Base-by-base conservation (phyloP, 306 rosid species). In the Pterocarpus macrocarpus region DNA sequence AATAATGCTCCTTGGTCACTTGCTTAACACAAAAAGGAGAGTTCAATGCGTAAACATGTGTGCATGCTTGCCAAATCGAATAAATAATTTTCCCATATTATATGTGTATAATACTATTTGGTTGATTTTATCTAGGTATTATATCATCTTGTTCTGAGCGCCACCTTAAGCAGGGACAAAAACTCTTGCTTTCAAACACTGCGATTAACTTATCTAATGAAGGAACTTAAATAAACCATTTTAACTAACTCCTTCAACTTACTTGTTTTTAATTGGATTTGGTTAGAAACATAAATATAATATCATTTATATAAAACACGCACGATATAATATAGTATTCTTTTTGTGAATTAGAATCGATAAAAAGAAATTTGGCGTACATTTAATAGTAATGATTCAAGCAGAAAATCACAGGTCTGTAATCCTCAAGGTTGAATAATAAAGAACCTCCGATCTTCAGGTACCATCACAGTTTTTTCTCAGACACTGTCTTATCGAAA, bases 51-150 rank as follows among this genome's bases (percentile, higher is more conserved):
- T 34, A 4, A 33, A 41, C 49, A 38, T 45, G 71, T 76, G 71
- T 76, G 80, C 71, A 49, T 33, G 68, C 41, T 44, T 63, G 12
- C 80, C 80, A 15, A 9, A 8, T 41, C 4, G 30, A 75, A 12
- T 3, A 17, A 8, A 30, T 32, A 0, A 61, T 61, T 32, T 61
- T 61, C 28, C 66, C 38, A 15, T 52, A 11, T 72, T 4, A 53
- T 5, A 5, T 11, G 4, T 28, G 1, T 12, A 4, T 65, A 1
- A 17, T 74, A 7, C 58, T 14, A 11, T 58, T 28, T 0, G 33
- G 15, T 22, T 17, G 5, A 41, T 47, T 43, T 11, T 13, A 52
- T 52, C 28, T 22, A 22, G 28, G 28, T 11, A 17, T 13, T n/a
- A 22, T 22, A 43, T 8, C 47, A 43, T 9, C 47, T 43, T 8